phyloP scores from a whole-genome alignment of 192 early-diverging fungal species.

The Coemansia sp. region DNA sequence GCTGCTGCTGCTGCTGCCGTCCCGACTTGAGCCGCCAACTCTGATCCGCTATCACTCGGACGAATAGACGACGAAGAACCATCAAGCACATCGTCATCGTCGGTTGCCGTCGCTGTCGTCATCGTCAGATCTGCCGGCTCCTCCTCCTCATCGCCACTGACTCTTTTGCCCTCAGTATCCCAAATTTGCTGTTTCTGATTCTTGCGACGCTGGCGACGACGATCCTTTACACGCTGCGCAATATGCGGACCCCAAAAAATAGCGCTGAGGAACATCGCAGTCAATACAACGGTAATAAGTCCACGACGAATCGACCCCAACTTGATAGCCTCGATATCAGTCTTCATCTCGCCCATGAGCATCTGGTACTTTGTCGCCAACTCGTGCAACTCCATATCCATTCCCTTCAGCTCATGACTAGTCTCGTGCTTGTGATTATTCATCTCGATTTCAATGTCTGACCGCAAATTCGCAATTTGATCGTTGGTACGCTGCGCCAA shows the following conservation, averaged over 20 bases:
- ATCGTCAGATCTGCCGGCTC: no score
- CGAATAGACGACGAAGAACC: no score
- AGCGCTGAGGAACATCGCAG: constrained; percentile 28
- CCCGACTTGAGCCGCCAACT: no score
- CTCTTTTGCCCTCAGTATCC: no score
- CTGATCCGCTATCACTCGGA: neutral
- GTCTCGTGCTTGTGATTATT: constrained; percentile 88
- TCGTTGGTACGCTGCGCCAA: constrained; percentile 78
- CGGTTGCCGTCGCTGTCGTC: no score
- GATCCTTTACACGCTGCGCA: constrained; percentile 4
- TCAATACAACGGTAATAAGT: constrained; percentile 54
- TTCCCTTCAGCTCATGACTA: constrained; percentile 74
- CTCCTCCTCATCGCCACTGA: neutral
- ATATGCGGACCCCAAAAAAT: constrained; percentile 45
- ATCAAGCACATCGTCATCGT: no score
- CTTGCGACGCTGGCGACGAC: no score
- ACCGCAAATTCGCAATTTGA: constrained; percentile 73
- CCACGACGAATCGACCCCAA: constrained; percentile 81
- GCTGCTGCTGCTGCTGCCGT: no score
- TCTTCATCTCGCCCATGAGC: constrained; percentile 80
- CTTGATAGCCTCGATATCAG: constrained; percentile 87
- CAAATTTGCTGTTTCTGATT: no score
- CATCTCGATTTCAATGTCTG: constrained; percentile 88
- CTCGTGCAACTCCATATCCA: constrained; percentile 80
- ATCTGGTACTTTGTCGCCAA: constrained; percentile 87